These are phyloP conservation scores for Letharia columbiana DNA, from an alignment of 495 filamentous ascomycete species.

Conservation along the genomic window DNA sequence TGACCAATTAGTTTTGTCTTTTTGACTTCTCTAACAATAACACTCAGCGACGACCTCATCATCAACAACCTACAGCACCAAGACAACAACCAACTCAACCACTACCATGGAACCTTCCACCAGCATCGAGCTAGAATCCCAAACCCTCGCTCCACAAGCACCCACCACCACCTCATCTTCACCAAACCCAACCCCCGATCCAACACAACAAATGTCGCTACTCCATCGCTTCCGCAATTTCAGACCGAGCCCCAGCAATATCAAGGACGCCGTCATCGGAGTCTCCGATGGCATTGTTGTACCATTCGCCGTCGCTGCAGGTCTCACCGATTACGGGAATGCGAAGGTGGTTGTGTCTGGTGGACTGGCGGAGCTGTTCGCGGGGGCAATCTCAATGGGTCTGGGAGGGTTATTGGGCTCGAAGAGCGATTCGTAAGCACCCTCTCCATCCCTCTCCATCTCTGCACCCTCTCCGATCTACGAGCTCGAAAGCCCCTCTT, in stretches of 20 bases:
- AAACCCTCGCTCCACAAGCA: background rate
- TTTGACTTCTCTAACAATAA: background rate
- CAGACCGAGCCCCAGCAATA: constrained; percentile 34
- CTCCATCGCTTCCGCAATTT: constrained; percentile 5
- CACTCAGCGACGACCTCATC: background rate
- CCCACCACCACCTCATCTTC: background rate
- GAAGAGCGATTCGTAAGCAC: constrained; percentile 53
- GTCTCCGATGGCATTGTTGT: constrained; percentile 54
- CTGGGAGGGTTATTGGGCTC: constrained; percentile 57
- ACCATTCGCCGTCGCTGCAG: constrained; percentile 51
- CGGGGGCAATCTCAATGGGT: constrained; percentile 52
- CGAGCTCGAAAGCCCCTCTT: background rate
- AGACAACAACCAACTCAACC: background rate
- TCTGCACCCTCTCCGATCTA: background rate
- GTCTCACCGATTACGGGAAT: constrained; percentile 42
- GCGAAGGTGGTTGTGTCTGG: constrained; percentile 51
- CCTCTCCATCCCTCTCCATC: background rate
- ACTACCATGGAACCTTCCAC: background rate
- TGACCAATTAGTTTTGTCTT: background rate
- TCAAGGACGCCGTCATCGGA: constrained; percentile 54
- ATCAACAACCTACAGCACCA: background rate
- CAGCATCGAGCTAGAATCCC: constrained; percentile 14
- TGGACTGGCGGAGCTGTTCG: constrained; percentile 49
- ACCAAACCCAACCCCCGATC: background rate
- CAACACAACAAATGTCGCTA: background rate